These are phyloP conservation scores for Teunomyces pallodes DNA, from an alignment of 805 yeast genomes.

Conservation along the genomic window DNA sequence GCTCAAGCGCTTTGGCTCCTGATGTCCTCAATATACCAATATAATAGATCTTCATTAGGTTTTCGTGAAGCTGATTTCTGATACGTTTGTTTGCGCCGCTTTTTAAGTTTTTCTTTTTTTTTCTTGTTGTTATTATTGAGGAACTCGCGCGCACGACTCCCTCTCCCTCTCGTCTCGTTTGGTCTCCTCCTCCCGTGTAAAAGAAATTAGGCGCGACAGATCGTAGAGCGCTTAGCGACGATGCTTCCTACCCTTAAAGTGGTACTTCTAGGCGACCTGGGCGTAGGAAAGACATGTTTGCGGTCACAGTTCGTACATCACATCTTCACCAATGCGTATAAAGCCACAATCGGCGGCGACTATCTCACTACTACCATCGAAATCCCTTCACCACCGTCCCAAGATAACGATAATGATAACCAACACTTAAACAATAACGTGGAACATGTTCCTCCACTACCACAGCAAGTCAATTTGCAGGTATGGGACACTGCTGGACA, in stretches of 20 bases:
- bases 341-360: conserved; percentile 61
- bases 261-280: conserved; percentile 56
- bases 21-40: conserved; percentile 77
- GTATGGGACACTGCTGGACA: conserved; percentile 55
- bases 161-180: not conserved
- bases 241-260: conserved; percentile 39
- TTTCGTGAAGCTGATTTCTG: too few relatives aligned
- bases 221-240: not conserved
- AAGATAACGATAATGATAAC: too few relatives aligned
- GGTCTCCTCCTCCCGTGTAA: not conserved
- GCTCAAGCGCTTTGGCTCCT: conserved; percentile 66
- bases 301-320: conserved; percentile 56
- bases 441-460: conserved; percentile 4
- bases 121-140: not conserved
- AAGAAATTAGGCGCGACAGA: not conserved
- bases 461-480: conserved; percentile 42
- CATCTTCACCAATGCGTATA: conserved; percentile 52
- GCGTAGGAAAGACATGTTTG: conserved; percentile 59
- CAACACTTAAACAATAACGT: not conserved
- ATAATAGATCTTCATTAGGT: conserved; percentile 81
- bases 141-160: not conserved
- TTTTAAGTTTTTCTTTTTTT: not conserved
- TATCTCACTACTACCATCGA: conserved; percentile 44
- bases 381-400: conserved; percentile 2
- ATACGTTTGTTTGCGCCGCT: not conserved